Evolutionary conservation across 2,329 filamentous ascomycete genomes (phyloP).

Genomic region (Aspergillus fischeri): DNA sequence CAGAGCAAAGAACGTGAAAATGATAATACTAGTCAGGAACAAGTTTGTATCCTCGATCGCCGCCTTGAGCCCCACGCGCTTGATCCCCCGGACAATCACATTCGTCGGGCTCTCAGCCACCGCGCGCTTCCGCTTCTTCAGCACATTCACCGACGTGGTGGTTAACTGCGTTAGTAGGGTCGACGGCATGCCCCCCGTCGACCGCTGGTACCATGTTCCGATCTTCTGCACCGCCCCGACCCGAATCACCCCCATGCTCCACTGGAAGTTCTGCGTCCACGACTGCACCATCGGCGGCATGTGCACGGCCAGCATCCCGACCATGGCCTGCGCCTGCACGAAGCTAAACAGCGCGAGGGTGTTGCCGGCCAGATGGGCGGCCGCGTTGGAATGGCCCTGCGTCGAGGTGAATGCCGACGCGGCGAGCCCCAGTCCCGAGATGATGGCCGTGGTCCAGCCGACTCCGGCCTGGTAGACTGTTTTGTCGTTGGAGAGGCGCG

Average conservation of each 20-base stretch:
- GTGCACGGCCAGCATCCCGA: slow-evolving; percentile 76
- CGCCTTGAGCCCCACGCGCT: slow-evolving; percentile 81
- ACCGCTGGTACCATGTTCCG: slow-evolving; percentile 90
- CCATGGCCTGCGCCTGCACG: slow-evolving; percentile 88
- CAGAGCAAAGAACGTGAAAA: slow-evolving; percentile 79
- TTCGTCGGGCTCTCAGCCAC: slow-evolving; percentile 33
- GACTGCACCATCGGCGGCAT: slow-evolving; percentile 82
- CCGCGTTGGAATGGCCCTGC: slow-evolving; percentile 85
- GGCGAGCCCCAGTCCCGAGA: slow-evolving; percentile 76
- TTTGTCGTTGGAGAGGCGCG: slow-evolving; percentile 81
- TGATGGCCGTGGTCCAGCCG: slow-evolving; percentile 82
- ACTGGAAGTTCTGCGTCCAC: slow-evolving; percentile 96
- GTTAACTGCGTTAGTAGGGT: slow-evolving; percentile 69
- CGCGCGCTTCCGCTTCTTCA: slow-evolving; percentile 52
- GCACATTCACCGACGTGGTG: slow-evolving; percentile 73
- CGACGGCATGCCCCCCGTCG: slow-evolving; percentile 80
- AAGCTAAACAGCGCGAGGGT: slow-evolving; percentile 87
- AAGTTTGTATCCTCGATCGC: slow-evolving; percentile 85
- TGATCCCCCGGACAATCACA: slow-evolving; percentile 70
- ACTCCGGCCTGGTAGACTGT: slow-evolving; percentile 84
- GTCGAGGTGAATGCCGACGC: slow-evolving; percentile 85
- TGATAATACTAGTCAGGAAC: slow-evolving; percentile 84
- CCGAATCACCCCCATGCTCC: slow-evolving; percentile 92
- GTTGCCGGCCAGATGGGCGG: slow-evolving; percentile 87
- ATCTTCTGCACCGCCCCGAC: slow-evolving; percentile 81